These are phyloP conservation scores for Bassia scoparia DNA, from an alignment of 148 eudicot species.

Conservation along the genomic window DNA sequence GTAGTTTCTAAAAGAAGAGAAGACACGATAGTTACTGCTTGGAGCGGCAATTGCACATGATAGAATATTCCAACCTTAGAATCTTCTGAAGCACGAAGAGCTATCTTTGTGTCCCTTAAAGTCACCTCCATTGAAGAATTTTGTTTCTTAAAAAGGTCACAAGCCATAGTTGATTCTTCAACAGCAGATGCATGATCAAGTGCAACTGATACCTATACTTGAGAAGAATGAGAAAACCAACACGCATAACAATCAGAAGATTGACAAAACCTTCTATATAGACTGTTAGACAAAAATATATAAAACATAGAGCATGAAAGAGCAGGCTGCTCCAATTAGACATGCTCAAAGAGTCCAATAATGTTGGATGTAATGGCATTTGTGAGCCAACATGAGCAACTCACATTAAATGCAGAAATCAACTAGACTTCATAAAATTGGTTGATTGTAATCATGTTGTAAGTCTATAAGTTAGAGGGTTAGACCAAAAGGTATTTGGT, in stretches of 20 bases:
- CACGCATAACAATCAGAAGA: neutral
- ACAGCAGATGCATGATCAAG: slow-evolving; percentile 63
- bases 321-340: neutral
- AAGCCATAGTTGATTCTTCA: slow-evolving; percentile 48
- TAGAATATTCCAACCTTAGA: slow-evolving; percentile 43
- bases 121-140: slow-evolving; percentile 47
- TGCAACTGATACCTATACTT: slow-evolving; percentile 57
- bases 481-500: neutral
- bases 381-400: neutral
- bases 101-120: neutral
- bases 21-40: slow-evolving; percentile 45
- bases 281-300: neutral
- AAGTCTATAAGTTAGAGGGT: neutral
- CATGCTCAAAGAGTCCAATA: neutral
- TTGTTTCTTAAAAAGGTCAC: slow-evolving; percentile 51
- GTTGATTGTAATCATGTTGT: neutral
- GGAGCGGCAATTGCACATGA: slow-evolving; percentile 59
- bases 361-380: neutral
- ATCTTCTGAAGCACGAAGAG: slow-evolving; percentile 43
- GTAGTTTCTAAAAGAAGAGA: slow-evolving; percentile 54
- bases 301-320: slow-evolving; percentile 4
- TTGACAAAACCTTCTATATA: neutral
- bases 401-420: neutral
- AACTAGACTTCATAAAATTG: neutral
- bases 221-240: neutral